A percentile compares a stretch with the other conserved stretches of the same genome.
Conservation (phyloP, 1,284 basidiomycete genomes). For the Wallemia ichthyophaga region DNA sequence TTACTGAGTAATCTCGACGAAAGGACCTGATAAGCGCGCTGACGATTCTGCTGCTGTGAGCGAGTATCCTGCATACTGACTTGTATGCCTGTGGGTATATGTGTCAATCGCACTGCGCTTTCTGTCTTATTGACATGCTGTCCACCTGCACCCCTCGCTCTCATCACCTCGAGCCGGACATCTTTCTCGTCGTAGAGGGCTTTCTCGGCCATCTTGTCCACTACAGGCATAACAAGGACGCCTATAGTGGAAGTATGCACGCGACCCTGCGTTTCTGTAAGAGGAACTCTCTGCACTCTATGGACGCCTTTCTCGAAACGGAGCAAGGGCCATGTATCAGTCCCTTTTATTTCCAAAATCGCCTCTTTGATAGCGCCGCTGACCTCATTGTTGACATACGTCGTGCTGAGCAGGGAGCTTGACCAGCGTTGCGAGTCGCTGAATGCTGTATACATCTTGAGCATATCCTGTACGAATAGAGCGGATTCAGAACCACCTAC, state of each 20-base stretch:
- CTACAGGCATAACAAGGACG: conserved; percentile 48
- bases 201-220: conserved; percentile 25
- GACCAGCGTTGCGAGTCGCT: conserved; percentile 22
- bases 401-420: conserved; percentile 14
- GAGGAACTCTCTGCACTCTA: conserved; percentile 74
- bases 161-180: conserved; percentile 72
- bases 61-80: conserved; percentile 98
- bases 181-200: conserved; percentile 49
- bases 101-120: conserved; percentile 84
- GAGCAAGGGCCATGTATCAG: conserved; percentile 44
- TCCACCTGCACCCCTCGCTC: conserved; percentile 81
- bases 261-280: conserved; percentile 56
- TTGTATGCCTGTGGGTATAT: conserved; percentile 68
- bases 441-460: conserved; percentile 54
- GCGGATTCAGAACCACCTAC: conserved; percentile 73
- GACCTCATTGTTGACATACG: conserved; percentile 21
- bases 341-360: conserved; percentile 47
- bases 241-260: conserved; percentile 81
- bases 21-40: conserved; percentile 62
- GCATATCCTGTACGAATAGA: conserved; percentile 47
- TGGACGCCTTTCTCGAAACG: conserved; percentile 86
- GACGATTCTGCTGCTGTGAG: conserved; percentile 73
- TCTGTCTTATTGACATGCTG: conserved; percentile 99
- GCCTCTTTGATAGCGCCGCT: conserved; percentile 47
- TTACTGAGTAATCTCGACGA: conserved; percentile 49